Percentiles rank a stretch among this genome's conserved stretches.
Evolutionary conservation across 208 protist genomes (phyloP).

Genomic region (Trichomonas gallinae): DNA sequence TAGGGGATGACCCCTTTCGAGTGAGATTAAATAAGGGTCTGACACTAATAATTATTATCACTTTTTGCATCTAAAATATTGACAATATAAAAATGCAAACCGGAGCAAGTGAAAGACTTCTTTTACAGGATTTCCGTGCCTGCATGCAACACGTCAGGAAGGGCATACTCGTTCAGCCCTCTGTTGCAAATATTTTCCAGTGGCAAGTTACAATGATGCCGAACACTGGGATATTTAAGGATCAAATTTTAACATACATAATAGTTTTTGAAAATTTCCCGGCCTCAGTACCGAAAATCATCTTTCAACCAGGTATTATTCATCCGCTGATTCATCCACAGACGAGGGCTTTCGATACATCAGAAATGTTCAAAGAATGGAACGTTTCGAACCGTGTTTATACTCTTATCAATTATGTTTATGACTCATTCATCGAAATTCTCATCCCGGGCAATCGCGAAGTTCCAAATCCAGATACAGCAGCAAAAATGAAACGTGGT

Average conservation of each 20-base stretch:
- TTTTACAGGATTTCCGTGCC: background rate
- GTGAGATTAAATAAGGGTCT: too few species aligned
- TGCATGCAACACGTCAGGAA: background rate
- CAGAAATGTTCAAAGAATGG: conserved; percentile 10
- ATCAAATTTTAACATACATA: background rate
- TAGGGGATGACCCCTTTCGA: too few species aligned
- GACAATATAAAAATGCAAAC: background rate
- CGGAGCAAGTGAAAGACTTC: background rate
- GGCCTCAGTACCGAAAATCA: background rate
- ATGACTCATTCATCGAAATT: background rate
- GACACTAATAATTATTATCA: too few species aligned
- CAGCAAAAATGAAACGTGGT: background rate
- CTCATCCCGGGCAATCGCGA: background rate
- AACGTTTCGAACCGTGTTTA: background rate
- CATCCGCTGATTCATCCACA: background rate
- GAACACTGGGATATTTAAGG: background rate
- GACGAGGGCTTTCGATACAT: background rate
- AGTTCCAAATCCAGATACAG: background rate
- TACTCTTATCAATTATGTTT: background rate
- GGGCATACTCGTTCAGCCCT: background rate
- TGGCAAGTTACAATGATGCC: conserved; percentile 15
- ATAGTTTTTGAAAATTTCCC: background rate
- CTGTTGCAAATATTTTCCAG: background rate
- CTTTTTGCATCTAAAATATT: too few species aligned
- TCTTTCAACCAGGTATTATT: background rate